Evolutionary conservation across 2,329 filamentous ascomycete genomes (phyloP), one percentile per base, ranked within the genome.

Genomic region (Colletotrichum sp.): DNA sequence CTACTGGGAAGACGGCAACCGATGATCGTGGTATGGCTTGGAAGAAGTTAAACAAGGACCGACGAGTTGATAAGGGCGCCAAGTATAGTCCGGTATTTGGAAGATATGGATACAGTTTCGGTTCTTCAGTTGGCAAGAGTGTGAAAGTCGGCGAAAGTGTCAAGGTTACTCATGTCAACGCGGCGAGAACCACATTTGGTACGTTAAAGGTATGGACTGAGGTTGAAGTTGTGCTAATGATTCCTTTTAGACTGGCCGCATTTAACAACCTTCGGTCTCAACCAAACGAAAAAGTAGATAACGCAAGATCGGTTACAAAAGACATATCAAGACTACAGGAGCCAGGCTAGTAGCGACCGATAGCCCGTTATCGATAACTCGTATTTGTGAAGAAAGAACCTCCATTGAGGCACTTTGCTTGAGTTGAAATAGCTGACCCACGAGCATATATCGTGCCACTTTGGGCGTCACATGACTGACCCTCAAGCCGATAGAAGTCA

Each of bases 1-100:
- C 36, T 8, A 74, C 66, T 8, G 57, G 66, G 3, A 71, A 74
- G 71, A 64, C 36, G 1, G 58, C 71, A 5, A 57, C 57, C 3
- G 71, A 74, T 24, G 71, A 74, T 18, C 57, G 57, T 8, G 66
- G 71, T 15, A n/a, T 58, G 43, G 57, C 36, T 15, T 74, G 66
- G 71, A 65, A 74, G 43, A 71, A 74, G 66, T 26, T 74, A 30
- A 71, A 65, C 13, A 70, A 71, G 18, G 66, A 65, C 32, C 66
- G 66, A 9, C 21, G 66, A 16, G 66, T 74, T 26, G 57, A 74
- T 5, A 65, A 71, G 4, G 66, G 71, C 9, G 30, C 67, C 15
- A 70, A 70, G 16, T 71, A 74, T n/a, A 70, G 57, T 6, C 66
- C 71, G 3, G 66, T 74, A 3, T 74, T 74, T 21, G 71, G 66